phyloP scores from a whole-genome alignment of 2,329 filamentous ascomycete species.

The Tolypocladium pustulatum region DNA sequence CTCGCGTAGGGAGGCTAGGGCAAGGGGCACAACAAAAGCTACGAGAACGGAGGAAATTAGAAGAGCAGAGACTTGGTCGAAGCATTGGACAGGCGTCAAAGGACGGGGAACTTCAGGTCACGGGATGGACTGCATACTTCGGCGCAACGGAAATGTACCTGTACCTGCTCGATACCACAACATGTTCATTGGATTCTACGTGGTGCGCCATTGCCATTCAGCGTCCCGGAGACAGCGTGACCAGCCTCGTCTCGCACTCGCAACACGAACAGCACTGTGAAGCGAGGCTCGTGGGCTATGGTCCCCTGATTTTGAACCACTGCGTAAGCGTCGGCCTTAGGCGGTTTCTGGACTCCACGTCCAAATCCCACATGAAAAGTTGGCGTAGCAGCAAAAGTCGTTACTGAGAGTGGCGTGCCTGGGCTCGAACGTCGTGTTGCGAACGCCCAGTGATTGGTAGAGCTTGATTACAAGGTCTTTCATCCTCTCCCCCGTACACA shows the following conservation, averaged over 20 bases:
- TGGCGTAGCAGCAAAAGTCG: slow-evolving; percentile 71
- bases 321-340: neutral
- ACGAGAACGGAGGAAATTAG: neutral
- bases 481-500: slow-evolving; percentile 75
- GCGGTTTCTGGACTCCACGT: slow-evolving; percentile 19
- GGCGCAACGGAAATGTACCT: neutral
- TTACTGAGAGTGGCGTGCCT: slow-evolving; percentile 66
- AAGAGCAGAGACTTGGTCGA: neutral
- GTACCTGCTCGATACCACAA: neutral
- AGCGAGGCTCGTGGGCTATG: neutral
- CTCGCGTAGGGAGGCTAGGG: slow-evolving; percentile 21
- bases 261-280: neutral
- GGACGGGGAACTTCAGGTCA: neutral
- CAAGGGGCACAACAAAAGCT: neutral
- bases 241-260: neutral
- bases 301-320: neutral
- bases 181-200: neutral
- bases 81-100: neutral
- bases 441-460: slow-evolving; percentile 53
- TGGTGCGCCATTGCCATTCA: neutral
- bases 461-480: slow-evolving; percentile 50
- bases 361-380: slow-evolving; percentile 56
- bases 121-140: neutral
- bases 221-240: neutral
- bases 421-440: slow-evolving; percentile 58